These are phyloP conservation scores for Sporothrix curviconia DNA, from an alignment of 2,329 filamentous ascomycete genomes.

Conservation along the genomic window DNA sequence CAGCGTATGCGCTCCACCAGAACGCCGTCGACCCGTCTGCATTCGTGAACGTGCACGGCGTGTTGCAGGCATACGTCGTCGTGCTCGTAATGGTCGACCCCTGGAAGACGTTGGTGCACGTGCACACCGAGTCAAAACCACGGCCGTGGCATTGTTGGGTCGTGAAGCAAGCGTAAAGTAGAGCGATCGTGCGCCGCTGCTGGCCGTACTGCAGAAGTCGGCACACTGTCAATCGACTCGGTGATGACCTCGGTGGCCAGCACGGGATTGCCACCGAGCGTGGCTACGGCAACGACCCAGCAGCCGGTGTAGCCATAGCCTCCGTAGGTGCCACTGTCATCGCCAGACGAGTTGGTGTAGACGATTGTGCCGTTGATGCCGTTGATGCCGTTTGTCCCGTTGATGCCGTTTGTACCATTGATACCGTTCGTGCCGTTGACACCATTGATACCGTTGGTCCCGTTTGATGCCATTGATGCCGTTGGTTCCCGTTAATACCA, in stretches of 20 bases:
- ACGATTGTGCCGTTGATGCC: not conserved
- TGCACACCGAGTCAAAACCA: slow-evolving; percentile 15
- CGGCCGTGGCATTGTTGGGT: not conserved
- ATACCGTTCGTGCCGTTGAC: not conserved
- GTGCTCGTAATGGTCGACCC: slow-evolving; percentile 9
- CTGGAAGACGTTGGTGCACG: slow-evolving; percentile 12
- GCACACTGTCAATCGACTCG: slow-evolving; percentile 16
- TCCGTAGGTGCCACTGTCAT: not conserved
- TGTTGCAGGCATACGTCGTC: slow-evolving; percentile 10
- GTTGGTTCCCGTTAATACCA: not conserved
- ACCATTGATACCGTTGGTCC: not conserved
- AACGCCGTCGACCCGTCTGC: slow-evolving; percentile 6
- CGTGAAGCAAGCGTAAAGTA: slow-evolving; percentile 16
- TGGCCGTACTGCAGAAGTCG: slow-evolving; percentile 11
- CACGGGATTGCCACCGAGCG: slow-evolving; percentile 8
- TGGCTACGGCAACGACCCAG: slow-evolving; percentile 5
- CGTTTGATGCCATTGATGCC: not conserved
- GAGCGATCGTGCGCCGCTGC: not conserved
- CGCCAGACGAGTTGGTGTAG: not conserved
- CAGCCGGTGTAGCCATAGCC: slow-evolving; percentile 12
- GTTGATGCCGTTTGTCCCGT: not conserved
- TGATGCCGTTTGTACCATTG: not conserved
- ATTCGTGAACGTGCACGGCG: slow-evolving; percentile 10
- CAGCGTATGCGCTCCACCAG: slow-evolving; percentile 1
- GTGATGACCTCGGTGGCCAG: slow-evolving; percentile 13